Base-by-base conservation (phyloP, 108 stramenopile species). In the Cyclotella distinguenda region DNA sequence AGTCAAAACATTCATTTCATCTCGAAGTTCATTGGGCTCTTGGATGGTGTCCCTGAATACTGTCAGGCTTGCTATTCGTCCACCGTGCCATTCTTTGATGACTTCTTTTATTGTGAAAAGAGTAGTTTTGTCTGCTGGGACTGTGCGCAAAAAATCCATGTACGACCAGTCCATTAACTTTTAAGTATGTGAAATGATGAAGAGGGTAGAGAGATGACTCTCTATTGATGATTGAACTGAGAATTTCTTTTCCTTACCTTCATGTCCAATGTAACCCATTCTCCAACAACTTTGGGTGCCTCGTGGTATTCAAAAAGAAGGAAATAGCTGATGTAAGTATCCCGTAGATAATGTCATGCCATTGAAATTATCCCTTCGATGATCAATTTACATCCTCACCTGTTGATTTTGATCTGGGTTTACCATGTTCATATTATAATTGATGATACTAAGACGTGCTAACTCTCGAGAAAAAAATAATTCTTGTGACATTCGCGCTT, bases 21-120 rank as follows among this genome's bases (percentile, higher is more conserved):
- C 23, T 12, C 40, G 70, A 21, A 72, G 62, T 31, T 72, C 62
- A 42, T 72, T 72, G 36, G 28, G 63, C 40, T 72, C 58, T 21
- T 39, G 47, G 40, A 57, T 64, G 30, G 43, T 62, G 43, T 50
- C 62, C 43, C 50, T 72, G 70, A 61, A 72, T 7, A 72, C 45
- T 22, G 62, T 72, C 7, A 72, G 46, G 28, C 23, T 61, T 3
- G 54, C 46, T 26, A 72, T 72, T 18, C 51, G 47, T 22, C 70
- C 70, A 16, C 70, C 62, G 38, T 72, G 70, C 70, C 70, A 72
- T 39, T 72, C 64, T 45, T 72, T 72, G 22, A 72, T 72, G n/a
- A 64, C 62, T 39, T 72, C 70, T 34, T 72, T 72, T 33, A 72
- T 32, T 28, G 61, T 64, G 18, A 45, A 43, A 8, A 72, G 34